A percentile compares a stretch with the other conserved stretches of the same genome.
Conservation (phyloP, 345 rosid genomes). For the Murraya paniculata region DNA sequence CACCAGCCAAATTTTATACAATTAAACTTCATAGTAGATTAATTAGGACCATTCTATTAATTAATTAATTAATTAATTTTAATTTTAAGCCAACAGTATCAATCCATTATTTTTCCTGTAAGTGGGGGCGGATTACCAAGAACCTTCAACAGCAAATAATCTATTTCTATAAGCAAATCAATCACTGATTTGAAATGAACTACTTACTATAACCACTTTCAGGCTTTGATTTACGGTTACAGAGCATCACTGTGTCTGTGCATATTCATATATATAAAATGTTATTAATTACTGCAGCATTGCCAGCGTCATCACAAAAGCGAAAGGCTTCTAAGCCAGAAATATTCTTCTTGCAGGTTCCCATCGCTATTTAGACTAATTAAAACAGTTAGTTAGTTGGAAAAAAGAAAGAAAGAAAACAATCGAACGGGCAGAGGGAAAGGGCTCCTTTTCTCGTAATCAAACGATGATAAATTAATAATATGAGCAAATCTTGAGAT, state of each 20-base stretch:
- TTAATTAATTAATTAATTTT: no score
- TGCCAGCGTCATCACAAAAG: no score
- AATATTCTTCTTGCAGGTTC: background rate
- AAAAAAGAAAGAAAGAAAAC: background rate
- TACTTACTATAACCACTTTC: background rate
- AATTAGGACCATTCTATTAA: background rate
- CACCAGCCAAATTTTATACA: background rate
- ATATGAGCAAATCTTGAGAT: no score
- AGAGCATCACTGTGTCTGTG: background rate
- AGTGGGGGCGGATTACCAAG: no score
- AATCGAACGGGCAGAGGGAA: no score
- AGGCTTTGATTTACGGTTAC: background rate
- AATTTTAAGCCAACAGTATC: no score
- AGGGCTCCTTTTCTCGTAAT: no score
- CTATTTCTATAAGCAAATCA: background rate
- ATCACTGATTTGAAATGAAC: background rate
- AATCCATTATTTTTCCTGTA: no score
- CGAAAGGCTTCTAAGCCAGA: no score
- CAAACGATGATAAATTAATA: no score
- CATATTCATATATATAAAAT: no score
- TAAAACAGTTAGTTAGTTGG: background rate
- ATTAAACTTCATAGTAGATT: no score
- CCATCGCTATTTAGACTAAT: background rate
- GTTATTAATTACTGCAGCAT: background rate
- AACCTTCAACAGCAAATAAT: background rate